Base-by-base conservation (phyloP, 2,329 filamentous ascomycete genomes). In the Cytospora chrysosperma region DNA sequence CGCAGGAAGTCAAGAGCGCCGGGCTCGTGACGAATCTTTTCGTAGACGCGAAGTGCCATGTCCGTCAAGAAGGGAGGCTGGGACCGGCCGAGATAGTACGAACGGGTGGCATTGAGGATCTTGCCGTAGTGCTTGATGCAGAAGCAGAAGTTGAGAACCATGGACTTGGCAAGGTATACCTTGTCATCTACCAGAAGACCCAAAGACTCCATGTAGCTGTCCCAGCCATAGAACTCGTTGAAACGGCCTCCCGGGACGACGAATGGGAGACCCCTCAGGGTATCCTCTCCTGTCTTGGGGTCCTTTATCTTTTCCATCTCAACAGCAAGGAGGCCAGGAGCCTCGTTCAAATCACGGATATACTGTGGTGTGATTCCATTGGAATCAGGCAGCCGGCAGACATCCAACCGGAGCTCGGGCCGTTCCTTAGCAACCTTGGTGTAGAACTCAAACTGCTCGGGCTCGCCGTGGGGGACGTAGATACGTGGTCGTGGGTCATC, bases 211-310 rank as follows among this genome's bases (percentile, higher is more conserved):
- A 99, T 98, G 80, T 98, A 99, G 75, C 93, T 97, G 77, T 99
- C 95, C 95, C 95, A 99, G 54, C 94, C 94, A 74, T 99, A 99
- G 26, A 99, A 79, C 76, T 99, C 95, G 76, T 99, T 99, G 87
- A 99, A 99, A 32, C 95, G 87, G 27, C 95, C 95, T 65, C 95
- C 95, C 0, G 95, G 95, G 3, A 99, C 95, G n/a, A 98, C 93
- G 70, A 98, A 99, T 0, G 95, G 94, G 64, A 96, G 82, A 3
- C 95, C 95, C 40, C 84, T 83, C 49, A 96, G 79, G 4, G 89
- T 89, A 66, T 85, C 86, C 73, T 90, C 82, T 47, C 88, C 88
- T 3, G 90, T 90, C 27, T 79, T 79, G 5, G 85, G 84, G 70
- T 96, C 85, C 15, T 77, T 79, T 50, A 85, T 82, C 73, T 93